phyloP scores from a whole-genome alignment of 805 yeast species.

The Schwanniomyces sp. region DNA sequence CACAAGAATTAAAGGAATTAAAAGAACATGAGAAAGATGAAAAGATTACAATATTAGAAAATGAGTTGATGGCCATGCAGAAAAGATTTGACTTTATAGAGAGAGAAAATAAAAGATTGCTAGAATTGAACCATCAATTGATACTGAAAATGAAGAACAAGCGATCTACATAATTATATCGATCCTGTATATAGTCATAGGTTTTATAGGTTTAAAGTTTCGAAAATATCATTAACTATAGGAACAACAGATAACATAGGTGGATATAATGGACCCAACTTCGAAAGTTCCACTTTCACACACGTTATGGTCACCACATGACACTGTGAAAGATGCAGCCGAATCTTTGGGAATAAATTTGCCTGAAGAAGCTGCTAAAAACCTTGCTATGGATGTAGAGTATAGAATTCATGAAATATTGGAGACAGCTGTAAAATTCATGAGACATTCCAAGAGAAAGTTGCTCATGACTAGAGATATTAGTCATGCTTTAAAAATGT shows the following conservation, averaged over 20 bases:
- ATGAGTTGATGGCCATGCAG: slow-evolving; percentile 20
- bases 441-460: slow-evolving; percentile 89
- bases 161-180: not conserved
- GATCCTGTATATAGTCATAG: not conserved
- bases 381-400: slow-evolving; percentile 98
- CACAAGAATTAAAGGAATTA: slow-evolving; percentile 10
- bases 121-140: slow-evolving; percentile 31
- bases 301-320: slow-evolving; percentile 96
- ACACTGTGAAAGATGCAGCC: slow-evolving; percentile 94
- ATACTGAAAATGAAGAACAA: slow-evolving; percentile 1
- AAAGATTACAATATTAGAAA: slow-evolving; percentile 17
- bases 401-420: slow-evolving; percentile 92
- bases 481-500: slow-evolving; percentile 73
- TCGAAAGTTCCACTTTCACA: slow-evolving; percentile 68
- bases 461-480: slow-evolving; percentile 80
- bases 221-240: not conserved
- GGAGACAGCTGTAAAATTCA: slow-evolving; percentile 94
- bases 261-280: slow-evolving; percentile 27
- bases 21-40: slow-evolving; percentile 14
- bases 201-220: not conserved
- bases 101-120: slow-evolving; percentile 26
- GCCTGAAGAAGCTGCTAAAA: slow-evolving; percentile 90
- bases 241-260: not conserved
- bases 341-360: slow-evolving; percentile 83
- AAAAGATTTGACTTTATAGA: slow-evolving; percentile 19